A percentile compares a stretch with the other conserved stretches of the same genome.
These are phyloP conservation scores for Beauveria varroae DNA, from an alignment of 2,329 filamentous ascomycete species.

Conservation along the genomic window DNA sequence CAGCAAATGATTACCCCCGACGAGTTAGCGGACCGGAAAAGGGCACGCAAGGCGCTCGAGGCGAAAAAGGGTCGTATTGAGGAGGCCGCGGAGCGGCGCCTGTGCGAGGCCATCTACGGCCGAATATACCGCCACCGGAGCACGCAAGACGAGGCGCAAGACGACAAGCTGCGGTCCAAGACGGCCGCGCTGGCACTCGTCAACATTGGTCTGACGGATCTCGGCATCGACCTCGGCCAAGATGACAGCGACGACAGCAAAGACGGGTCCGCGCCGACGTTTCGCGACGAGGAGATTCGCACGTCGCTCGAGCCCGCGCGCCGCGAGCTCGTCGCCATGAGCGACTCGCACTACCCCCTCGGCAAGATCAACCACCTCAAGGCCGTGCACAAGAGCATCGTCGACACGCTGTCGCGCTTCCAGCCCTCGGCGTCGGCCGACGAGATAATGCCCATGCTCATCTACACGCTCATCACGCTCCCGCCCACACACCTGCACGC, in stretches of 20 bases:
- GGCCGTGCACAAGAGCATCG: slow-evolving; percentile 85
- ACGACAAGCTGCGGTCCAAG: slow-evolving; percentile 90
- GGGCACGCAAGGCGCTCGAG: slow-evolving; percentile 69
- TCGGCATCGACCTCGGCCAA: slow-evolving; percentile 67
- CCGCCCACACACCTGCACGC: slow-evolving; percentile 79
- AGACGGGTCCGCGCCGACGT: slow-evolving; percentile 18
- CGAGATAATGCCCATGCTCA: slow-evolving; percentile 93
- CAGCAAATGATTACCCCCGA: slow-evolving; percentile 88
- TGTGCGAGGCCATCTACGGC: slow-evolving; percentile 79
- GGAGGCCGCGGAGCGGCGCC: slow-evolving; percentile 81
- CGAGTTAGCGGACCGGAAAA: slow-evolving; percentile 74
- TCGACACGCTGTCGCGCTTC: slow-evolving; percentile 68
- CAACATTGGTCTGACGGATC: slow-evolving; percentile 78
- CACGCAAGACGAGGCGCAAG: slow-evolving; percentile 88
- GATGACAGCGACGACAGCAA: slow-evolving; percentile 49
- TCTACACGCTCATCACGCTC: slow-evolving; percentile 89
- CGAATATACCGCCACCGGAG: slow-evolving; percentile 86
- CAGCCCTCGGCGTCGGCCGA: slow-evolving; percentile 83
- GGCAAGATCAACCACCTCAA: slow-evolving; percentile 88
- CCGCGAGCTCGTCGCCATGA: slow-evolving; percentile 68
- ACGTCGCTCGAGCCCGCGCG: slow-evolving; percentile 65
- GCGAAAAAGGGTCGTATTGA: slow-evolving; percentile 70
- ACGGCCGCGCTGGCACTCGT: slow-evolving; percentile 87
- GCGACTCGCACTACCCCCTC: slow-evolving; percentile 76
- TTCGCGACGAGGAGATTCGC: slow-evolving; percentile 56